Base-by-base conservation (phyloP, 495 filamentous ascomycete species). In the Annulohypoxylon bovei region DNA sequence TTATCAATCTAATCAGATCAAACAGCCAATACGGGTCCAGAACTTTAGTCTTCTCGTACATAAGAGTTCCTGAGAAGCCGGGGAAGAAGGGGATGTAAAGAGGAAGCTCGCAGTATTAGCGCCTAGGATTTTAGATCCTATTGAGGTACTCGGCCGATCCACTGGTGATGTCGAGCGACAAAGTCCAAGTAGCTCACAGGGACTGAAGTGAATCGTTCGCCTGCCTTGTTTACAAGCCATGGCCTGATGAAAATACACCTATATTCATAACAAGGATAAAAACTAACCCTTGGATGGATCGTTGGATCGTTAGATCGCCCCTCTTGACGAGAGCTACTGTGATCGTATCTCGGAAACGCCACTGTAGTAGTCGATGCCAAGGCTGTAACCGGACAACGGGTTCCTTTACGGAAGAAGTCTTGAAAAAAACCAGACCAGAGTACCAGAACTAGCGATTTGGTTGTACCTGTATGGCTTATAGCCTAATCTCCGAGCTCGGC, bases 1-100 rank as follows among this genome's bases (percentile, higher is more conserved):
- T 75, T 73, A 75, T 75, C 73, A 73, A 75, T 73, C 71, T 72
- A 73, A 75, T 75, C 70, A 73, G 67, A 73, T 75, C 66, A 52
- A 12, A 56, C n/a, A 25, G 28, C 61, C 57, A 66, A 63, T 67
- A 65, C 70, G 28, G 54, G 52, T 33, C 62, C 27, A 70, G 69
- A 72, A 64, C 55, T 11, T 40, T 22, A 64, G 65, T 64, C 60
- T 46, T 68, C 32, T 64, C 54, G 69, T 72, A 68, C 54, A 64
- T 72, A 68, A 72, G 56, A 28, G n/a, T 40, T 56, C 47, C 25
- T 20, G 6, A 59, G 18, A 11, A 46, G 30, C 23, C 46, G 27
- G 28, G 27, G 6, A 49, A 22, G 27, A 28, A 14, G 20, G 1
- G 39, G 18, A 25, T 16, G 18, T 6, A 44, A 46, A 28, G 8